A percentile compares a stretch with the other conserved stretches of the same genome.
Evolutionary conservation across 2,329 filamentous ascomycete species (phyloP).

Genomic region (Didymella lethalis): DNA sequence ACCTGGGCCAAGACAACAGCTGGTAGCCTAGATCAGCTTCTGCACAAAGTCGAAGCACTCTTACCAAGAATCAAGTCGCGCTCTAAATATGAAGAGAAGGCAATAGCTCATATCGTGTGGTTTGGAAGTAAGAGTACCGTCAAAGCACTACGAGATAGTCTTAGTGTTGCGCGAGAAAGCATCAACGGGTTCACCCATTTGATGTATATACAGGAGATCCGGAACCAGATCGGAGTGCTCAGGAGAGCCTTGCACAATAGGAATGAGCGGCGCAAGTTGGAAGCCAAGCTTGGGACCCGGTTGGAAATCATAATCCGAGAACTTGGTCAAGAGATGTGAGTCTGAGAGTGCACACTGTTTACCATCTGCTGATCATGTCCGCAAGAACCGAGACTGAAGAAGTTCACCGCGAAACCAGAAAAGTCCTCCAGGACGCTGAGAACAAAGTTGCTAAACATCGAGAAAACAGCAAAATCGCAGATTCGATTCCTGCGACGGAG

Average conservation of each 20-base stretch:
- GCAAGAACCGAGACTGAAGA: no score
- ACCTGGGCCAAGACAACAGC: background rate
- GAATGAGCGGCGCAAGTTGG: background rate
- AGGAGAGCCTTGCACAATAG: background rate
- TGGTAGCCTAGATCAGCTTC: background rate
- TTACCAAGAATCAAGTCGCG: background rate
- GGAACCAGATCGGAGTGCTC: background rate
- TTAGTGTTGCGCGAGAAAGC: constrained; percentile 1
- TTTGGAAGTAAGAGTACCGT: background rate
- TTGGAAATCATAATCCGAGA: background rate
- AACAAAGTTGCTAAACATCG: background rate
- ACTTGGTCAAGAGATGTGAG: background rate
- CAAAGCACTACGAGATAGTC: background rate
- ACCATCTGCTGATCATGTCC: no score
- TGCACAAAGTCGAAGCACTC: background rate
- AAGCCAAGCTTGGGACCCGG: background rate
- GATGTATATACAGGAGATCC: background rate
- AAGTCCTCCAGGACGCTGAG: background rate
- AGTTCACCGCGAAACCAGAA: background rate
- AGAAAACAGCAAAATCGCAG: background rate
- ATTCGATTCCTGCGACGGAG: background rate
- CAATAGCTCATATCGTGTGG: constrained; percentile 1
- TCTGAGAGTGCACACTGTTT: no score
- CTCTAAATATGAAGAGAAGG: background rate
- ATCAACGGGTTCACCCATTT: constrained; percentile 4